Percentiles rank a stretch among this genome's conserved stretches.
phyloP scores from a whole-genome alignment of 345 rosid species.

The Euphorbia peplus region DNA sequence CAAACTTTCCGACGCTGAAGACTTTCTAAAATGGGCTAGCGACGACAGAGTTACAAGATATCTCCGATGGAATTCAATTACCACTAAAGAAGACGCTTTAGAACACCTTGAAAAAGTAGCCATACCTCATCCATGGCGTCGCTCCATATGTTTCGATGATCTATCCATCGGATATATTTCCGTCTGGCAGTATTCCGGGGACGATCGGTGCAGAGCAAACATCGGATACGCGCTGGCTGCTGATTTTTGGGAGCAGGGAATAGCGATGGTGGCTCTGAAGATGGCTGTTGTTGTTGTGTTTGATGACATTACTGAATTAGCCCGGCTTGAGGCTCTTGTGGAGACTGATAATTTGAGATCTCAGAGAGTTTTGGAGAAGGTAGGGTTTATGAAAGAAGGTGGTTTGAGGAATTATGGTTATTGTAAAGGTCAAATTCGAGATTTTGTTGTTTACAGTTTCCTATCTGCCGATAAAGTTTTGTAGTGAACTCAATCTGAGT shows the following conservation, averaged over 20 bases:
- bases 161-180: conserved; percentile 44
- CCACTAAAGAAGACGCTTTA: conserved; percentile 40
- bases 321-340: conserved; percentile 57
- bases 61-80: conserved; percentile 41
- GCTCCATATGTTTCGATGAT: conserved; percentile 44
- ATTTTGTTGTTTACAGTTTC: conserved; percentile 40
- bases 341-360: conserved; percentile 51
- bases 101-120: conserved; percentile 25
- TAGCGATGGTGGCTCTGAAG: conserved; percentile 36
- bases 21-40: conserved; percentile 45
- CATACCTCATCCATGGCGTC: conserved; percentile 46
- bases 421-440: conserved; percentile 50
- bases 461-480: conserved; percentile 29
- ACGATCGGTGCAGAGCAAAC: conserved; percentile 37
- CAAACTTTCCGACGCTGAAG: conserved; percentile 42
- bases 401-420: conserved; percentile 49
- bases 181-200: conserved; percentile 29
- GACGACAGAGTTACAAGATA: conserved; percentile 42
- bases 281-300: conserved; percentile 35
- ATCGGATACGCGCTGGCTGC: conserved; percentile 36
- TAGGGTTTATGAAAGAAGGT: conserved; percentile 58
- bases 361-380: conserved; percentile 60
- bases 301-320: conserved; percentile 31
- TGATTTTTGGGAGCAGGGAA: conserved; percentile 46
- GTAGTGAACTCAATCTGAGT: too few species aligned